Percentiles rank a stretch among this genome's conserved stretches.
phyloP scores from a whole-genome alignment of 352 stramenopile species.

The Globisporangium spinosum region DNA sequence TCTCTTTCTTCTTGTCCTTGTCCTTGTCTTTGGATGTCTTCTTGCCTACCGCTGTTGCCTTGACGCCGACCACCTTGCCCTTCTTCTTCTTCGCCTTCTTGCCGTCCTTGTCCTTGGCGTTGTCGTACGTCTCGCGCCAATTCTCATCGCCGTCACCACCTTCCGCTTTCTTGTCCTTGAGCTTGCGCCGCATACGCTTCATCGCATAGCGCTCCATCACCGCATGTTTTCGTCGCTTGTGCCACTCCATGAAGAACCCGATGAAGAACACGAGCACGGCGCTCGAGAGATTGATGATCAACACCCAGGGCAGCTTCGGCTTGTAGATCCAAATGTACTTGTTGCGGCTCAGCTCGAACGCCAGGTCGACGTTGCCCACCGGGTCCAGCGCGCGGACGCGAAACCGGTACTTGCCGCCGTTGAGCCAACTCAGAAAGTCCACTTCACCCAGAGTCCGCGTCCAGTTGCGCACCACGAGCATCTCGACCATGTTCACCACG shows the following conservation, averaged over 20 bases:
- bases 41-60: slow-evolving; percentile 11
- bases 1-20: slow-evolving; percentile 20
- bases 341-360: slow-evolving; percentile 83
- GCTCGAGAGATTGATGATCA: slow-evolving; percentile 83
- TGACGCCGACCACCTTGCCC: slow-evolving; percentile 24
- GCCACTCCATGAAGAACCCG: slow-evolving; percentile 89
- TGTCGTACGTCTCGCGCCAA: slow-evolving; percentile 74
- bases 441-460: slow-evolving; percentile 45
- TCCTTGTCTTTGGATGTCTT: slow-evolving; percentile 23
- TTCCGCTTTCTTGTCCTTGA: slow-evolving; percentile 79
- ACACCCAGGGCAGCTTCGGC: slow-evolving; percentile 84
- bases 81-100: slow-evolving; percentile 30
- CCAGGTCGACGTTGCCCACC: slow-evolving; percentile 89
- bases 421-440: slow-evolving; percentile 47
- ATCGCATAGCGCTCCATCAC: slow-evolving; percentile 94
- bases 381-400: slow-evolving; percentile 88
- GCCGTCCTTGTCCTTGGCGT: slow-evolving; percentile 45
- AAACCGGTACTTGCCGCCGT: slow-evolving; percentile 88
- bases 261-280: slow-evolving; percentile 70
- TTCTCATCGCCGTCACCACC: slow-evolving; percentile 48
- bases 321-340: slow-evolving; percentile 92
- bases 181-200: slow-evolving; percentile 92
- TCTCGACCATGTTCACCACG: slow-evolving; percentile 80
- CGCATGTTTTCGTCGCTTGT: slow-evolving; percentile 85
- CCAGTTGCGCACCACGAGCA: slow-evolving; percentile 83